These are phyloP conservation scores for Neofusicoccum cordaticola DNA, from an alignment of 2,329 filamentous ascomycete genomes.

Conservation along the genomic window DNA sequence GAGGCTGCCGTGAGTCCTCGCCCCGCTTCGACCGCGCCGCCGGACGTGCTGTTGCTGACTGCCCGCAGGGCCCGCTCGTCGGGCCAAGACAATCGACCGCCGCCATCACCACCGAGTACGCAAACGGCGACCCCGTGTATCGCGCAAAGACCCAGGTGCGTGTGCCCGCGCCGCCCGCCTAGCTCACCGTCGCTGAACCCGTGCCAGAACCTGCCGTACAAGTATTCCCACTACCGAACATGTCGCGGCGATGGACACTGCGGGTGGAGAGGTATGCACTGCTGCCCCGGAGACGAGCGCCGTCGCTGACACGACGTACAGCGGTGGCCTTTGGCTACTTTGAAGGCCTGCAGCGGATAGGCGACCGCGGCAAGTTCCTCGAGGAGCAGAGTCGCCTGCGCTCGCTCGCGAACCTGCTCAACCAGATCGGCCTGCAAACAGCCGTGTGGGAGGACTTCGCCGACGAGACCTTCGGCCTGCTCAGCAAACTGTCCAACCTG, in stretches of 20 bases:
- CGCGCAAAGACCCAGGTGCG: conserved; percentile 83
- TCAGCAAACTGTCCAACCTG: conserved; percentile 63
- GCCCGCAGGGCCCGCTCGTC: conserved; percentile 72
- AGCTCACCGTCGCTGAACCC: neutral
- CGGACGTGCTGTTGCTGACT: conserved; percentile 22
- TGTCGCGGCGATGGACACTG: conserved; percentile 93
- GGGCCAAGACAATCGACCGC: conserved; percentile 74
- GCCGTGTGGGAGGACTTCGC: conserved; percentile 80
- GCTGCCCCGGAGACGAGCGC: conserved; percentile 4
- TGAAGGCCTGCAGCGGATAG: conserved; percentile 71
- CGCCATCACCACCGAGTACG: conserved; percentile 80
- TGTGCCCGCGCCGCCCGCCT: conserved; percentile 21
- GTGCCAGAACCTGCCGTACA: conserved; percentile 69
- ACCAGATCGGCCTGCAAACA: conserved; percentile 64
- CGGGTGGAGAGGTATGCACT: conserved; percentile 85
- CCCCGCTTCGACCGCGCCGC: conserved; percentile 3
- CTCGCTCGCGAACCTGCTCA: conserved; percentile 68
- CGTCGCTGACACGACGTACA: conserved; percentile 43
- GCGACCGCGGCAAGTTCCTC: conserved; percentile 63
- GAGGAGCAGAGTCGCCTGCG: conserved; percentile 71
- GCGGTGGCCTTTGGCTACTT: conserved; percentile 93
- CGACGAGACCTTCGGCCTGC: conserved; percentile 67
- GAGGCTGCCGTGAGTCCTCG: conserved; percentile 52
- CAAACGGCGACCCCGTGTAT: conserved; percentile 79
- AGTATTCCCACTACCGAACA: conserved; percentile 82